phyloP scores from a whole-genome alignment of 371 early-diverging fungal genomes.

The Neoconidiobolus thromboides region DNA sequence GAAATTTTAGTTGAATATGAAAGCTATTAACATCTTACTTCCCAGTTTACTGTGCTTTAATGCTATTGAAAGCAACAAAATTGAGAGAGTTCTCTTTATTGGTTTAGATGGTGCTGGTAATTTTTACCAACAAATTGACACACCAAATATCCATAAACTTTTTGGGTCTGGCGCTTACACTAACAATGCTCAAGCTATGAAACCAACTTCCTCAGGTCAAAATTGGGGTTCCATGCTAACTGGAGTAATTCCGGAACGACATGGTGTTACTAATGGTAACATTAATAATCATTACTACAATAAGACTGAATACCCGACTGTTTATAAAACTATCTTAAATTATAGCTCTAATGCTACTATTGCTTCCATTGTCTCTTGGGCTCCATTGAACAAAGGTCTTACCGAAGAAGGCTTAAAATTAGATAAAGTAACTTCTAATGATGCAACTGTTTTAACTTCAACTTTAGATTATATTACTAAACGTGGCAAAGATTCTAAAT shows the following conservation, averaged over 20 bases:
- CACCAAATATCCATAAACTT: background rate
- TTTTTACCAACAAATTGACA: background rate
- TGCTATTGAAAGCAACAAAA: background rate
- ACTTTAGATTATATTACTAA: slow-evolving; percentile 3
- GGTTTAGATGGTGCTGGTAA: slow-evolving; percentile 3
- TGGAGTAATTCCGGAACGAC: slow-evolving; percentile 6
- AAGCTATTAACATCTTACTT: too few species aligned
- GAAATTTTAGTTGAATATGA: too few species aligned
- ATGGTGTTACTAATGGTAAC: slow-evolving; percentile 6
- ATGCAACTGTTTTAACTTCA: background rate
- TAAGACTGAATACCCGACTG: slow-evolving; percentile 6
- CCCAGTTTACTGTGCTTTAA: too few species aligned
- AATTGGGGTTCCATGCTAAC: slow-evolving; percentile 11
- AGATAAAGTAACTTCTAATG: background rate
- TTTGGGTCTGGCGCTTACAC: background rate
- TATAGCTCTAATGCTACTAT: background rate
- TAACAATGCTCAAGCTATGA: background rate
- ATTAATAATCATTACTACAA: slow-evolving; percentile 5
- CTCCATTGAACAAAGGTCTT: slow-evolving; percentile 9
- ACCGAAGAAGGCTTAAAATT: slow-evolving; percentile 1
- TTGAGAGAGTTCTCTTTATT: background rate
- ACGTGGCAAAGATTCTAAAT: background rate
- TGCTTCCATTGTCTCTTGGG: slow-evolving; percentile 7
- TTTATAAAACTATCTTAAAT: slow-evolving; percentile 5
- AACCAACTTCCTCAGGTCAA: slow-evolving; percentile 7